Evolutionary conservation across 2,329 filamentous ascomycete genomes (phyloP).

Genomic region (Nigrospora sphaerica): DNA sequence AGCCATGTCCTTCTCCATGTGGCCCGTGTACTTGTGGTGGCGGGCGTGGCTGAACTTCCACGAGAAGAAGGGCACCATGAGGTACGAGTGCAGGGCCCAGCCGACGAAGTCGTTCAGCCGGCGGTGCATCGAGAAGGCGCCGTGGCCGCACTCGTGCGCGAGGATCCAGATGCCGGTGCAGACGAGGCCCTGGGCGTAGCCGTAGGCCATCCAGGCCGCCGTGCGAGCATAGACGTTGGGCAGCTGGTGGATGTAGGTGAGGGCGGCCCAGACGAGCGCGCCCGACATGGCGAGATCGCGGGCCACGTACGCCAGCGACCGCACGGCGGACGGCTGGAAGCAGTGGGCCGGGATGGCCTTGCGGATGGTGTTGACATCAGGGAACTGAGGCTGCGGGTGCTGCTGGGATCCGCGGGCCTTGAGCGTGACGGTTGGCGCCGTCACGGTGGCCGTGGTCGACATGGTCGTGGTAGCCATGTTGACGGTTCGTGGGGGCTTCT

Average conservation of each 20-base stretch:
- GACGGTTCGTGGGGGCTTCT: not conserved
- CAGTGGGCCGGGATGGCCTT: slow-evolving; percentile 54
- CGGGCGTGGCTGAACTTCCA: slow-evolving; percentile 66
- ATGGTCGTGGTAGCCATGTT: slow-evolving; percentile 1
- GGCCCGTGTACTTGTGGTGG: slow-evolving; percentile 62
- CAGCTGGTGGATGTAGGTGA: slow-evolving; percentile 47
- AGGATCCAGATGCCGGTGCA: slow-evolving; percentile 66
- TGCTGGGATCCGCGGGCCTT: not conserved
- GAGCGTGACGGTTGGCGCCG: not conserved
- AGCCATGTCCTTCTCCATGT: slow-evolving; percentile 62
- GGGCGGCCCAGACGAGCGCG: slow-evolving; percentile 40
- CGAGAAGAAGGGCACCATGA: slow-evolving; percentile 64
- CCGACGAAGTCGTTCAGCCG: slow-evolving; percentile 55
- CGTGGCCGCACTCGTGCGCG: slow-evolving; percentile 65
- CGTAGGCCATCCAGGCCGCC: slow-evolving; percentile 50
- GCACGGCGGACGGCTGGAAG: slow-evolving; percentile 47
- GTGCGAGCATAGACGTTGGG: slow-evolving; percentile 33
- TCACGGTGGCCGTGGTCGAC: not conserved
- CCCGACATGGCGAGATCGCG: slow-evolving; percentile 46
- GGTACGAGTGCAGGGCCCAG: slow-evolving; percentile 57
- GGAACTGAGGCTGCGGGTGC: slow-evolving; percentile 19
- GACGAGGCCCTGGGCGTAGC: slow-evolving; percentile 57
- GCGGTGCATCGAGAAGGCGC: slow-evolving; percentile 53
- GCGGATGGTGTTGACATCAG: slow-evolving; percentile 40
- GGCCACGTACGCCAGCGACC: slow-evolving; percentile 47